Evolutionary conservation across 306 rosid genomes (phyloP).

Genomic region (Begonia loranthoides): DNA sequence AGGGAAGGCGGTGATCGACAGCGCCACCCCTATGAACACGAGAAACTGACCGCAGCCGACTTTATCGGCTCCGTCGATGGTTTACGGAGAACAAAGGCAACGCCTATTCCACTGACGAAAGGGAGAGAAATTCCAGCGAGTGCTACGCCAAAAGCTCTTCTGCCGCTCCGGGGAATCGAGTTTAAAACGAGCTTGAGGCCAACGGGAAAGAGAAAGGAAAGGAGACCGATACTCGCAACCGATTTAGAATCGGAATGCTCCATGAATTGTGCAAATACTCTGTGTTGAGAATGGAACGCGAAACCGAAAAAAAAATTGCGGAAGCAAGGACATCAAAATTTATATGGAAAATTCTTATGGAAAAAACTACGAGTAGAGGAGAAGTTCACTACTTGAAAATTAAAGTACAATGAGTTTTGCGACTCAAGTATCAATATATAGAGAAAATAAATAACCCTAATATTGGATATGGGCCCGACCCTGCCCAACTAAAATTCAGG

Average conservation of each 20-base stretch:
- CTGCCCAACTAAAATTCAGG: too few species aligned
- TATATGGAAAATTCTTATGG: too few species aligned
- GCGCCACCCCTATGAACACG: slow-evolving; percentile 78
- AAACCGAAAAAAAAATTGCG: too few species aligned
- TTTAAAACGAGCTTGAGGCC: slow-evolving; percentile 56
- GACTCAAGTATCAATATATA: too few species aligned
- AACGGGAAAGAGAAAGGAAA: slow-evolving; percentile 62
- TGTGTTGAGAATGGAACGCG: too few species aligned
- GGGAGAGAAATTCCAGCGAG: slow-evolving; percentile 59
- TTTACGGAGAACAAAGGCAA: slow-evolving; percentile 47
- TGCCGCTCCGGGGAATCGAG: slow-evolving; percentile 55
- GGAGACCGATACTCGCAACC: slow-evolving; percentile 62
- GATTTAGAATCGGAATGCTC: slow-evolving; percentile 59
- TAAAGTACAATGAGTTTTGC: too few species aligned
- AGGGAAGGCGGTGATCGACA: slow-evolving; percentile 87
- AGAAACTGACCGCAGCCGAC: slow-evolving; percentile 45
- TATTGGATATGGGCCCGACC: too few species aligned
- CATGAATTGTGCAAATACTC: slow-evolving; percentile 27
- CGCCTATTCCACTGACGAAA: slow-evolving; percentile 54
- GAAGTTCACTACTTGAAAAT: too few species aligned
- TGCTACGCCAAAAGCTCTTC: slow-evolving; percentile 45
- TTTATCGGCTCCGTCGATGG: slow-evolving; percentile 46
- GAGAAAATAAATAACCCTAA: too few species aligned
- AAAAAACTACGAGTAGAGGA: too few species aligned
- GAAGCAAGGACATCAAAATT: too few species aligned